phyloP scores from a whole-genome alignment of 495 filamentous ascomycete species.

The Lichenothelia convexa region DNA sequence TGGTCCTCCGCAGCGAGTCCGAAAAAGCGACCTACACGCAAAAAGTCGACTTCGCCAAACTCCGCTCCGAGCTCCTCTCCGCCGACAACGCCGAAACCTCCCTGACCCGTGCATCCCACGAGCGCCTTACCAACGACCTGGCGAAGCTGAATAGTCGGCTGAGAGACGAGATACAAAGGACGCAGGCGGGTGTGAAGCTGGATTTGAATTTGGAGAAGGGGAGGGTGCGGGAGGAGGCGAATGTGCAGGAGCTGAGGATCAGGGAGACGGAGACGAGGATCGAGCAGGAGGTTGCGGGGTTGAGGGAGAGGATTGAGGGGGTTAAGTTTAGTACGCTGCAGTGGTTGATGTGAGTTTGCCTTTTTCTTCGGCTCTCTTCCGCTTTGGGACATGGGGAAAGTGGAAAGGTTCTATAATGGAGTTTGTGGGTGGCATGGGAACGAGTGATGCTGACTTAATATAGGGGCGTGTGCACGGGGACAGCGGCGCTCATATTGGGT shows the following conservation, averaged over 20 bases:
- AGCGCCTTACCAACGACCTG: constrained; percentile 83
- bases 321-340: constrained; percentile 96
- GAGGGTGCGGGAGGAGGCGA: constrained; percentile 87
- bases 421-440: too few relatives aligned
- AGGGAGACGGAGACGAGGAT: constrained; percentile 98
- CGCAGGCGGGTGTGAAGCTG: constrained; percentile 75
- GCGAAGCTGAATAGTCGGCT: constrained; percentile 77
- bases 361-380: too few relatives aligned
- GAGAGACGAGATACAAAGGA: constrained; percentile 83
- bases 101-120: constrained; percentile 75
- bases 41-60: constrained; percentile 98
- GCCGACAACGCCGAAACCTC: constrained; percentile 80
- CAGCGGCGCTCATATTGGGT: constrained; percentile 85
- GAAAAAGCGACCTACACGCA: constrained; percentile 85
- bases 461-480: constrained; percentile 91
- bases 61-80: constrained; percentile 80
- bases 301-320: constrained; percentile 81
- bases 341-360: constrained; percentile 98
- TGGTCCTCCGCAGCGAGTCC: constrained; percentile 91
- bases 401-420: too few relatives aligned
- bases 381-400: too few relatives aligned
- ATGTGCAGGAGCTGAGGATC: constrained; percentile 92
- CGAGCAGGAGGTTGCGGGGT: constrained; percentile 86
- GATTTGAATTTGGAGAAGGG: constrained; percentile 97
- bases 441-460: too few relatives aligned